These are phyloP conservation scores for Candida sanyaensis DNA, from an alignment of 1,139 yeast genomes.

Conservation along the genomic window DNA sequence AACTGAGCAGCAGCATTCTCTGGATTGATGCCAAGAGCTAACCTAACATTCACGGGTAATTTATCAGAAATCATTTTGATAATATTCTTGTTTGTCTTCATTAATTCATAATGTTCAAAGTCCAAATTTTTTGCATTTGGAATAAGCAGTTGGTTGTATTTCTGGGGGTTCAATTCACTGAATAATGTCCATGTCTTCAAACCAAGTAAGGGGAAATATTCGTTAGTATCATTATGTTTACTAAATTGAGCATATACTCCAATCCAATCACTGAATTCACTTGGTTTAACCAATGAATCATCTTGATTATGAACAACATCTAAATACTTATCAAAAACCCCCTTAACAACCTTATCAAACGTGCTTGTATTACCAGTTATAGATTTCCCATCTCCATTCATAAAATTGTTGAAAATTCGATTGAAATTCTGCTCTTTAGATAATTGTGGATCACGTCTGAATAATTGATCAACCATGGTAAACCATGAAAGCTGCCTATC, in stretches of 20 bases:
- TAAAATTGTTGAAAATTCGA: constrained; percentile 33
- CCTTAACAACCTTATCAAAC: constrained; percentile 66
- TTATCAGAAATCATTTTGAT: constrained; percentile 26
- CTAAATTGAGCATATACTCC: constrained; percentile 60
- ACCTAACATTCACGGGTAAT: constrained; percentile 28
- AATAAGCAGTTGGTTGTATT: constrained; percentile 27
- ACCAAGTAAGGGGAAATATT: constrained; percentile 59
- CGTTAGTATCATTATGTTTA: constrained; percentile 45
- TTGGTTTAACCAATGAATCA: constrained; percentile 62
- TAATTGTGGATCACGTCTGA: constrained; percentile 50
- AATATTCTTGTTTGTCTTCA: constrained; percentile 29
- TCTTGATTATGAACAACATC: constrained; percentile 60
- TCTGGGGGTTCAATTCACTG: constrained; percentile 55
- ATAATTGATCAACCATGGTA: constrained; percentile 53
- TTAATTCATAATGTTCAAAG: constrained; percentile 40
- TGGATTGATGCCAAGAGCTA: constrained; percentile 31
- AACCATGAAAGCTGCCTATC: constrained; percentile 66
- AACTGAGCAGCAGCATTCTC: constrained; percentile 30
- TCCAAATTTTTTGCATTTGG: constrained; percentile 45
- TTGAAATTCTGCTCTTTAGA: constrained; percentile 51
- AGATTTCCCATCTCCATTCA: constrained; percentile 41
- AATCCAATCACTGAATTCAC: constrained; percentile 75
- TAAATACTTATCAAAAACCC: constrained; percentile 69
- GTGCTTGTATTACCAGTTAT: constrained; percentile 46
- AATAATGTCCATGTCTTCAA: constrained; percentile 67